Evolutionary conservation across 2,329 filamentous ascomycete species (phyloP).

Genomic region (Aureobasidium uvarum): DNA sequence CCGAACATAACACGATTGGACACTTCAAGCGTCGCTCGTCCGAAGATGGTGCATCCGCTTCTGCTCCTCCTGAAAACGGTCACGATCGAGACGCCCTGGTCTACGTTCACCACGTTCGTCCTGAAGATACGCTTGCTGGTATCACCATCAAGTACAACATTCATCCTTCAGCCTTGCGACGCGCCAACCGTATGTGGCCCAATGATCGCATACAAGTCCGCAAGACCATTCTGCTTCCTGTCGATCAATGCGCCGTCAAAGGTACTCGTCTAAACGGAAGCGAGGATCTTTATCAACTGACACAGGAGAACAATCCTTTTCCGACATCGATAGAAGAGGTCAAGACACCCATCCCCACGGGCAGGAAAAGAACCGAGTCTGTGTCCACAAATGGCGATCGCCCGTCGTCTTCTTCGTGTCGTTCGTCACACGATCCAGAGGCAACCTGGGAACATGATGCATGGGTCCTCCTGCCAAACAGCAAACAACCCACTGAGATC

Average conservation of each 20-base stretch:
- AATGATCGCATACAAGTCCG: constrained; percentile 86
- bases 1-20: constrained; percentile 46
- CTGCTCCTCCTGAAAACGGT: constrained; percentile 54
- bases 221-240: constrained; percentile 76
- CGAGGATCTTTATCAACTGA: constrained; percentile 37
- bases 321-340: constrained; percentile 26
- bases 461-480: constrained; percentile 79
- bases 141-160: constrained; percentile 89
- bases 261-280: constrained; percentile 57
- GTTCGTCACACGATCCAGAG: constrained; percentile 54
- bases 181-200: constrained; percentile 91
- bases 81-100: constrained; percentile 74
- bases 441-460: constrained; percentile 80
- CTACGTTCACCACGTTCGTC: constrained; percentile 83
- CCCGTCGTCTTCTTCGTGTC: constrained; percentile 39
- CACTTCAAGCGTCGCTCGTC: constrained; percentile 65
- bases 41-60: constrained; percentile 56
- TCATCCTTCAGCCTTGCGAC: constrained; percentile 75
- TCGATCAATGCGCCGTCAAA: constrained; percentile 84
- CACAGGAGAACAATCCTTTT: constrained; percentile 22
- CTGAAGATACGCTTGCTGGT: constrained; percentile 83
- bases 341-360: constrained; percentile 28
- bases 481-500: constrained; percentile 73
- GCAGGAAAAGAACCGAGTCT: constrained; percentile 37
- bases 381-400: constrained; percentile 39